These are phyloP conservation scores for Phytophthora multivora DNA, from an alignment of 352 stramenopile genomes.

Conservation along the genomic window DNA sequence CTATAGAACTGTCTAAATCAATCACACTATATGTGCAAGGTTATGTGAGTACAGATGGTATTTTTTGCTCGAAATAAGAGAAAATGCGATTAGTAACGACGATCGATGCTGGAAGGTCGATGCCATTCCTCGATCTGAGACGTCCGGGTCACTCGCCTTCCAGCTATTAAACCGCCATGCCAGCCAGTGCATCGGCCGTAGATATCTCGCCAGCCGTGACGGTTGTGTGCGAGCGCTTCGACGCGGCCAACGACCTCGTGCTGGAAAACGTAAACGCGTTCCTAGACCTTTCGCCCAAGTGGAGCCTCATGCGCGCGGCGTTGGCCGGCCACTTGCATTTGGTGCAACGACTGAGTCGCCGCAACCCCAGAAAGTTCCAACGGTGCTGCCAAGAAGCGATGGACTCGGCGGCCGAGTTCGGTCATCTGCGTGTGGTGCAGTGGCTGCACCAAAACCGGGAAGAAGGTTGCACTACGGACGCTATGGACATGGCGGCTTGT, in stretches of 20 bases:
- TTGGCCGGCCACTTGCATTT: conserved; percentile 55
- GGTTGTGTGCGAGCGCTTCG: conserved; percentile 51
- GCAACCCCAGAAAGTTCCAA: conserved; percentile 45
- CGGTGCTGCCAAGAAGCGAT: conserved; percentile 60
- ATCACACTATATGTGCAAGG: neutral
- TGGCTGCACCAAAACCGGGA: conserved; percentile 53
- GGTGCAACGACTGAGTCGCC: conserved; percentile 50
- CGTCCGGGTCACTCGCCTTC: conserved; percentile 1
- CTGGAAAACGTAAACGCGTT: conserved; percentile 56
- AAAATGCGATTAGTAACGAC: conserved; percentile 15
- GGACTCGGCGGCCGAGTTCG: conserved; percentile 69
- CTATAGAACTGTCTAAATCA: too few relatives aligned
- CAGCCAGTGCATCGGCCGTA: neutral
- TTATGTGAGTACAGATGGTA: neutral
- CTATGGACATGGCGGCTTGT: conserved; percentile 65
- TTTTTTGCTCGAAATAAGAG: neutral
- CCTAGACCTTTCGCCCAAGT: conserved; percentile 55
- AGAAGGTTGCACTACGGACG: conserved; percentile 70
- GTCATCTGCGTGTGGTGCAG: conserved; percentile 58
- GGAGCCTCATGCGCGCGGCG: conserved; percentile 57
- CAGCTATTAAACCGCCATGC: neutral
- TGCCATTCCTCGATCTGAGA: conserved; percentile 20
- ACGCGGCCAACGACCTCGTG: conserved; percentile 52
- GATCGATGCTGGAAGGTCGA: neutral
- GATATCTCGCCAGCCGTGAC: conserved; percentile 56